Percentiles rank a stretch among this genome's conserved stretches.
These are phyloP conservation scores for Paraphoma chrysanthemicola DNA, from an alignment of 2,329 filamentous ascomycete genomes.

Conservation along the genomic window DNA sequence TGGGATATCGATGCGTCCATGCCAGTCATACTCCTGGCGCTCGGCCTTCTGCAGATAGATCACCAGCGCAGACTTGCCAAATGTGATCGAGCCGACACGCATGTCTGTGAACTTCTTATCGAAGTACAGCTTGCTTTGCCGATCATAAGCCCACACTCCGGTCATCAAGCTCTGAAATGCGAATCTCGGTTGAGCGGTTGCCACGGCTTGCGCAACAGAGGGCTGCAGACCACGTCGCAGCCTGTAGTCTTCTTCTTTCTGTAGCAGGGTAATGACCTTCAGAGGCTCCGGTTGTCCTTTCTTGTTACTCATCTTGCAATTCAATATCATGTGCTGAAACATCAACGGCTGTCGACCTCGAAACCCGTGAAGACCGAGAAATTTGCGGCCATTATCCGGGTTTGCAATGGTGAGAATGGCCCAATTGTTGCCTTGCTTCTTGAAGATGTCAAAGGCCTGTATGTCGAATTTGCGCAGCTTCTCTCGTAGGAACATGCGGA, in stretches of 20 bases:
- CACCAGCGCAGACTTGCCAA: constrained; percentile 43
- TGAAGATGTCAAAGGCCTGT: constrained; percentile 53
- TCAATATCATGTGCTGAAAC: constrained; percentile 17
- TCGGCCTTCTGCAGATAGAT: constrained; percentile 19
- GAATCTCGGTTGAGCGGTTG: constrained; percentile 30
- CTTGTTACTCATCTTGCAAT: constrained; percentile 21
- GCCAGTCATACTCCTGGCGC: constrained; percentile 16
- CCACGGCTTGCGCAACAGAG: constrained; percentile 4
- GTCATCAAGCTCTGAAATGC: constrained; percentile 38
- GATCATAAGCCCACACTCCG: constrained; percentile 53
- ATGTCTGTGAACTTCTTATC: constrained; percentile 51
- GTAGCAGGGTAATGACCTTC: constrained; percentile 28
- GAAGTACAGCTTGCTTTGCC: constrained; percentile 44
- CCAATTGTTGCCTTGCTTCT: constrained; percentile 40
- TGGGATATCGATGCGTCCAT: constrained; percentile 50
- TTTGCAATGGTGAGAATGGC: constrained; percentile 58
- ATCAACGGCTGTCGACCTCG: constrained; percentile 15
- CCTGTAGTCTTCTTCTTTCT: constrained; percentile 30
- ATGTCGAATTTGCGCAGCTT: constrained; percentile 50
- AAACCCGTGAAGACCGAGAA: constrained; percentile 49
- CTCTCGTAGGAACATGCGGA: constrained; percentile 50
- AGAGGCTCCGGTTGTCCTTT: constrained; percentile 31
- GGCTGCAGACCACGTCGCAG: constrained; percentile 12
- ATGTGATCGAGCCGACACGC: constrained; percentile 46
- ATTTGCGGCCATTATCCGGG: constrained; percentile 48